phyloP scores from a whole-genome alignment of 2,329 filamentous ascomycete genomes.

The Hypoxylon sp. region DNA sequence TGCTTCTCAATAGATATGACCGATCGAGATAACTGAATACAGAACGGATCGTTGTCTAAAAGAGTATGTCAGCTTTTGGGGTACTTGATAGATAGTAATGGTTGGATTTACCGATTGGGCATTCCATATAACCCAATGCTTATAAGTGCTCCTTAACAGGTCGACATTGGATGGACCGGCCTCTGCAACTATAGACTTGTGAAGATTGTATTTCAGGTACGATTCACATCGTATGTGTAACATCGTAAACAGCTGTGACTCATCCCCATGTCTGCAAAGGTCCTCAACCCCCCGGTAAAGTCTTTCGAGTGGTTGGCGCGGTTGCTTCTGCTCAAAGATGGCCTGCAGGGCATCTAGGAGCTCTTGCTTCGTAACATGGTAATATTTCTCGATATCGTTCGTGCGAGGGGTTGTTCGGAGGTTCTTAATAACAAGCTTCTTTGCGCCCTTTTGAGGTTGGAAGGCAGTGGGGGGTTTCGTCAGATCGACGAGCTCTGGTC shows the following conservation, averaged over 20 bases:
- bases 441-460: conserved; percentile 81
- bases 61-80: conserved; percentile 24
- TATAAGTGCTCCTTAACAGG: conserved; percentile 68
- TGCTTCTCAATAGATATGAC: conserved; percentile 83
- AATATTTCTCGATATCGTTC: conserved; percentile 80
- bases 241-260: conserved; percentile 74
- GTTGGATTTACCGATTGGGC: conserved; percentile 73
- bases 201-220: conserved; percentile 74
- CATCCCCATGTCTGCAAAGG: conserved; percentile 83
- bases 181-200: conserved; percentile 65
- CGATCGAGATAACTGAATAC: conserved; percentile 96
- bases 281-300: conserved; percentile 94
- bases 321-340: conserved; percentile 76
- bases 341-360: conserved; percentile 78
- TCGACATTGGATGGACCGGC: conserved; percentile 70
- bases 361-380: conserved; percentile 79
- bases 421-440: conserved; percentile 95
- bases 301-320: conserved; percentile 83
- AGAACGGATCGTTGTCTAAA: conserved; percentile 76
- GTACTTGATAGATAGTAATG: background rate
- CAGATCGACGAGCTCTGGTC: conserved; percentile 60
- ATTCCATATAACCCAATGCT: conserved; percentile 82
- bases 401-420: conserved; percentile 72
- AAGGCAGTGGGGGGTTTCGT: conserved; percentile 65
- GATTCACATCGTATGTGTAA: conserved; percentile 75